A percentile compares a stretch with the other conserved stretches of the same genome.
Evolutionary conservation across 2,329 filamentous ascomycete species (phyloP).

Genomic region (Byssothecium circinans): DNA sequence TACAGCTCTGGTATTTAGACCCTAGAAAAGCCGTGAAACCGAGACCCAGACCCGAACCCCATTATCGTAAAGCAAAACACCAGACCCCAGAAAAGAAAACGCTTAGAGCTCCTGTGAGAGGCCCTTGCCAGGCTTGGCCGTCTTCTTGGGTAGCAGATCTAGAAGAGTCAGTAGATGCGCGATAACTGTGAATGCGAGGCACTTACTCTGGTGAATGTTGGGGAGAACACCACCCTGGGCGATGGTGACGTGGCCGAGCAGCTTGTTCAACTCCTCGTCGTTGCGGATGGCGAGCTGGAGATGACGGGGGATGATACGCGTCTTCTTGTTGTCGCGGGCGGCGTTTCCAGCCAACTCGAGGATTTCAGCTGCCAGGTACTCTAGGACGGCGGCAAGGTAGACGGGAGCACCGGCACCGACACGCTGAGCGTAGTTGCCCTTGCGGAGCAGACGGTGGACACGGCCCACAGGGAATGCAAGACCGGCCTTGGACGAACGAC

Average conservation of each 20-base stretch:
- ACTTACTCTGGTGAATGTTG: slow-evolving; percentile 96
- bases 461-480: slow-evolving; percentile 98
- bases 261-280: slow-evolving; percentile 99
- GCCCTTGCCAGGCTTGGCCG: slow-evolving; percentile 88
- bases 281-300: slow-evolving; percentile 99
- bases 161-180: slow-evolving; percentile 46
- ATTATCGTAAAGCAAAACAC: slow-evolving; percentile 71
- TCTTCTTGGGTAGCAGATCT: slow-evolving; percentile 99
- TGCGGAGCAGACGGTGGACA: slow-evolving; percentile 98
- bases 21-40: slow-evolving; percentile 56
- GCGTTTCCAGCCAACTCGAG: slow-evolving; percentile 98
- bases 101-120: slow-evolving; percentile 90
- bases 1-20: slow-evolving; percentile 60
- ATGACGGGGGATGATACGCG: slow-evolving; percentile 98
- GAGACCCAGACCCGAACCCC: slow-evolving; percentile 65
- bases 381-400: slow-evolving; percentile 94
- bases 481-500: slow-evolving; percentile 98
- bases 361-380: slow-evolving; percentile 98
- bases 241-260: slow-evolving; percentile 92
- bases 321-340: slow-evolving; percentile 99
- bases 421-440: slow-evolving; percentile 99
- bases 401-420: slow-evolving; percentile 97
- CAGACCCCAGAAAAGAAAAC: slow-evolving; percentile 48
- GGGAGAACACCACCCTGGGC: slow-evolving; percentile 95
- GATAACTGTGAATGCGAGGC: slow-evolving; percentile 10